Evolutionary conservation across 768 basidiomycete genomes (phyloP).

Genomic region (Russula foetens): DNA sequence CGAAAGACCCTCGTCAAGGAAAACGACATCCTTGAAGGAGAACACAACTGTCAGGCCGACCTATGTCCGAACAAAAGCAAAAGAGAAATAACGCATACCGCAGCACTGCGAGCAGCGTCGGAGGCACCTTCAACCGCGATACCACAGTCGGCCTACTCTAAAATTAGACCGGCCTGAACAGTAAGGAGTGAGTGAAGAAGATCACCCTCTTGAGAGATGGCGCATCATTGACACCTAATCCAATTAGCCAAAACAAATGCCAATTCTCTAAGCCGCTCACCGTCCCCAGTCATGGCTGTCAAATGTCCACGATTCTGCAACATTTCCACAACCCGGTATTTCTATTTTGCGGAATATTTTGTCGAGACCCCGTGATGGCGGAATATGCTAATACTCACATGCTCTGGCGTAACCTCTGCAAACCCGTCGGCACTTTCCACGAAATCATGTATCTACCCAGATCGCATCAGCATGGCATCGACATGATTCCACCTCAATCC

Average conservation of each 20-base stretch:
- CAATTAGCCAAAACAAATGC: slow-evolving; percentile 2
- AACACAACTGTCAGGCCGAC: not conserved
- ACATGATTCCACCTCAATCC: not conserved
- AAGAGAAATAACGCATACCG: slow-evolving; percentile 12
- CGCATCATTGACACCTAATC: slow-evolving; percentile 26
- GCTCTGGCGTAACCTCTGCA: slow-evolving; percentile 43
- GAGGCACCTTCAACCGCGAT: slow-evolving; percentile 38
- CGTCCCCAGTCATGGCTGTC: slow-evolving; percentile 38
- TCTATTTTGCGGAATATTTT: not conserved
- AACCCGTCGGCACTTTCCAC: slow-evolving; percentile 44
- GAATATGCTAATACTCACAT: slow-evolving; percentile 24
- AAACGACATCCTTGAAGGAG: slow-evolving; percentile 33
- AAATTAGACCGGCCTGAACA: not conserved
- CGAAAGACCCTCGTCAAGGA: slow-evolving; percentile 39
- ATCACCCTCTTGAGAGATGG: slow-evolving; percentile 28
- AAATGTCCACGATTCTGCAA: slow-evolving; percentile 35
- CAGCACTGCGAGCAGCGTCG: slow-evolving; percentile 35
- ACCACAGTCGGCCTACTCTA: slow-evolving; percentile 27
- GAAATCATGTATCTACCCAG: slow-evolving; percentile 31
- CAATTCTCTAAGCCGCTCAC: slow-evolving; percentile 14
- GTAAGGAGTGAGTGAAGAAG: slow-evolving; percentile 15
- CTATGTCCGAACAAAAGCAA: not conserved
- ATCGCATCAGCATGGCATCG: not conserved
- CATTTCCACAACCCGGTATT: slow-evolving; percentile 31
- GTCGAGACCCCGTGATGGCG: not conserved